Base-by-base conservation (phyloP, 2,329 filamentous ascomycete species). In the Fusarium albosuccineum region DNA sequence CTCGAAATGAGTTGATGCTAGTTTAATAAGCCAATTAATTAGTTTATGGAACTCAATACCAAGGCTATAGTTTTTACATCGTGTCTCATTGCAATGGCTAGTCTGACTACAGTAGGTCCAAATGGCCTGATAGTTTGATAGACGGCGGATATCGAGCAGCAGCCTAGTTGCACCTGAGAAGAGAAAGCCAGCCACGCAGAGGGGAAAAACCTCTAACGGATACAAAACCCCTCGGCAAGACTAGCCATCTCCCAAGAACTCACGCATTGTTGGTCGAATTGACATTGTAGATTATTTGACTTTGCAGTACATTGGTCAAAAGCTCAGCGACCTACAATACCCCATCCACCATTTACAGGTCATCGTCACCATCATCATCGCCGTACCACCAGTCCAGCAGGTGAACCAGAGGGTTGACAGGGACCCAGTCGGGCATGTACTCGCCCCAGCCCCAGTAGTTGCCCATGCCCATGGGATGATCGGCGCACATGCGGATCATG, bases 381-480 rank as follows among this genome's bases (percentile, higher is more conserved):
- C 41, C 27, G n/a, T 49, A 51, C 48, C 48, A 51, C 48, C 34
- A 51, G 10, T 39, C 48, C 22, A 51, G 48, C 33, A 51, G n/a
- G 14, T 39, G n/a, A 16, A 51, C 48, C 22, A 51, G 26, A 40
- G 33, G 61, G 9, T 66, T 68, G 2, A 45, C 42, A 39, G 65
- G 62, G 51, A 68, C 39, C 62, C 62, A 69, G 13, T 50, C 7
- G 1, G 62, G 62, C 5, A 69, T 27, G n/a, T 66, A 66, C 42
- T 63, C 13, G 3, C 66, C 61, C 30, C 22, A 60, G 4, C 66
- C 66, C 66, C 66, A 68, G 40, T 68, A 66, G 6, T 68, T 66
- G 3, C 57, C 61, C 8, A 37, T 40, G 13, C 66, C 61, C 29
- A 29, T 5, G 8, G 66, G 62, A 36, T 66, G 62, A 16, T 69